Percentiles rank a stretch among this genome's conserved stretches.
Evolutionary conservation across 106 monocot genomes (phyloP).

Genomic region (Dendrobium chrysotoxum): DNA sequence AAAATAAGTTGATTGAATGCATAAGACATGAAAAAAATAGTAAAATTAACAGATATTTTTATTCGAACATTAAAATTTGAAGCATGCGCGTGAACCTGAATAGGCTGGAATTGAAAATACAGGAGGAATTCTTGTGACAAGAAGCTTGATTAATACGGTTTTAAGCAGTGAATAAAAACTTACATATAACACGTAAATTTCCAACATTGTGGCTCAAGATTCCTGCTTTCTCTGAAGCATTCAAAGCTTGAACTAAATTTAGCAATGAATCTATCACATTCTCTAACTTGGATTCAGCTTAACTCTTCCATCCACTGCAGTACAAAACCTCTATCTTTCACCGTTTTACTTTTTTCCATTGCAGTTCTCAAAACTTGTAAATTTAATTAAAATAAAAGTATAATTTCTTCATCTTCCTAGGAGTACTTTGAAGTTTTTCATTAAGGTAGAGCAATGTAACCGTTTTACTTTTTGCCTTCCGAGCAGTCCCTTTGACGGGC

Average conservation of each 20-base stretch:
- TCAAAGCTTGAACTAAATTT: not conserved
- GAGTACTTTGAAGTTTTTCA: no score
- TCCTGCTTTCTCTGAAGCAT: not conserved
- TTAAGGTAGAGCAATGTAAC: no score
- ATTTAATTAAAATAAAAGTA: no score
- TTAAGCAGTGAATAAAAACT: not conserved
- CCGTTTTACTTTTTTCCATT: no score
- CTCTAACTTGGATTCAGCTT: no score
- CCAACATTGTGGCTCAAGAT: not conserved
- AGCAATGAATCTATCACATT: not conserved
- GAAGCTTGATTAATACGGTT: not conserved
- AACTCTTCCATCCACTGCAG: no score
- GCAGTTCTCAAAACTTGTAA: no score
- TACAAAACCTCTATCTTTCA: no score
- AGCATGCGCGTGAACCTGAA: not conserved
- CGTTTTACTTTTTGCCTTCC: no score
- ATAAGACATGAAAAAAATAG: not conserved
- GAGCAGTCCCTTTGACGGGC: no score
- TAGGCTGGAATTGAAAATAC: not conserved
- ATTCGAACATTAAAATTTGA: not conserved
- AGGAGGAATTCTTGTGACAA: not conserved
- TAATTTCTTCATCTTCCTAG: no score
- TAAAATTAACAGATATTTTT: not conserved
- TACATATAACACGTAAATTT: not conserved
- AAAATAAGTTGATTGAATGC: constrained; percentile 8